Base-by-base conservation (phyloP, 2,329 filamentous ascomycete species). In the Pyricularia pennisetigena region DNA sequence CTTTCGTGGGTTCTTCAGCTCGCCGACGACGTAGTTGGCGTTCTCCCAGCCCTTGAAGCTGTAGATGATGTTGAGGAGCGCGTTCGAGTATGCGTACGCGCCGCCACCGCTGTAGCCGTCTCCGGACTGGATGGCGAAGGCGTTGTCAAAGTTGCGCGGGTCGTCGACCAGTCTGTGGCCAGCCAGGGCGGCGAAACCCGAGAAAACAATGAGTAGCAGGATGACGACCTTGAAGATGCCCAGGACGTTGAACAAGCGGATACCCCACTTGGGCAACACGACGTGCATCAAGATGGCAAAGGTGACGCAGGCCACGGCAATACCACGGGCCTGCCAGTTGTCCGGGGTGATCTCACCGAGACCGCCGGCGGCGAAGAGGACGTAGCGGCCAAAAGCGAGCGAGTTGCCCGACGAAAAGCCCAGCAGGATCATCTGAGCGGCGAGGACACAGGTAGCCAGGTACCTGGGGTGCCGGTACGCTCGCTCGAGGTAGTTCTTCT, bases 131-230 rank as follows among this genome's bases (percentile, higher is more conserved):
- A 67, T 41, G 78, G 95, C 95, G 83, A 99, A 99, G 79, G 93
- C 94, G 85, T 98, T 98, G 90, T 98, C 98, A 77, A 97, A 86
- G 85, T 97, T 97, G 81, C 93, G 91, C 79, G 93, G 94, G 85
- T 98, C 98, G 90, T 98, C 97, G 77, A 97, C 86, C 85, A 97
- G 97, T 81, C 93, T 91, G 54, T 79, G 82, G 0, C 85, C 85
- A 0, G 81, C 83, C 0, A 88, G 78, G 0, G 85, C 85, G 0
- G 83, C 85, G 64, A 86, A 86, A 0, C 87, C 87, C 0, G 86
- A 82, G 71, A 85, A 87, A 23, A 89, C 83, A 62, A 90, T 87
- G 72, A 89, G 83, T 1, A 89, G 70, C 3, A 89, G 77, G 12
- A 88, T 80, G 26, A 83, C 78, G 2, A 88, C 82, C 70, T 89